phyloP scores from a whole-genome alignment of 2,329 filamentous ascomycete genomes.

The Aspergillus aculeatinus region DNA sequence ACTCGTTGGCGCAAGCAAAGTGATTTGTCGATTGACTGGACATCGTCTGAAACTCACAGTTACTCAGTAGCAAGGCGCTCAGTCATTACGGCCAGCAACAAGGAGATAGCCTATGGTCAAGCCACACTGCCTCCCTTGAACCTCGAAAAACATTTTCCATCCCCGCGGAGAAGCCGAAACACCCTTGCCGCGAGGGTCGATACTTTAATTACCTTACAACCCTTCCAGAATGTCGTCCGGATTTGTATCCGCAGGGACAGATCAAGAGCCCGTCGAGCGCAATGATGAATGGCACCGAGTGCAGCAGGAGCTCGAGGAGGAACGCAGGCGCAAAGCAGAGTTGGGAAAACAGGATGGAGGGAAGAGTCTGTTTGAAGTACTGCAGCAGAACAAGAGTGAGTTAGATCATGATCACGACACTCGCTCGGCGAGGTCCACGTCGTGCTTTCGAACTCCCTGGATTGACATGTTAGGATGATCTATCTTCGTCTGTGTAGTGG shows the following conservation, averaged over 20 bases:
- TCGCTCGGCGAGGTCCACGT: neutral
- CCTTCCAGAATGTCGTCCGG: slow-evolving; percentile 43
- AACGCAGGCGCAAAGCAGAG: slow-evolving; percentile 46
- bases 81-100: neutral
- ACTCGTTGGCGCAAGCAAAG: neutral
- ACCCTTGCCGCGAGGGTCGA: neutral
- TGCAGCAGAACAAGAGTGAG: slow-evolving; percentile 53
- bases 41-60: neutral
- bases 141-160: neutral
- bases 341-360: slow-evolving; percentile 54
- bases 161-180: no score
- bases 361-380: slow-evolving; percentile 50
- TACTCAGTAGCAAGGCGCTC: neutral
- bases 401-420: slow-evolving; percentile 7
- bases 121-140: neutral
- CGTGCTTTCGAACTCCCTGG: slow-evolving; percentile 11
- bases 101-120: neutral
- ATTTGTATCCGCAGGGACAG: slow-evolving; percentile 47
- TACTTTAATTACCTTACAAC: neutral
- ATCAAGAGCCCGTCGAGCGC: slow-evolving; percentile 38
- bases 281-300: slow-evolving; percentile 47
- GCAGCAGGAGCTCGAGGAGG: slow-evolving; percentile 48
- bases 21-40: no score
- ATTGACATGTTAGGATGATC: slow-evolving; percentile 45
- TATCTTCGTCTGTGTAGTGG: slow-evolving; percentile 31